Percentiles rank a stretch among this genome's conserved stretches.
Evolutionary conservation across 2,329 filamentous ascomycete species (phyloP).

Genomic region (Dothiorella sarmentorum): DNA sequence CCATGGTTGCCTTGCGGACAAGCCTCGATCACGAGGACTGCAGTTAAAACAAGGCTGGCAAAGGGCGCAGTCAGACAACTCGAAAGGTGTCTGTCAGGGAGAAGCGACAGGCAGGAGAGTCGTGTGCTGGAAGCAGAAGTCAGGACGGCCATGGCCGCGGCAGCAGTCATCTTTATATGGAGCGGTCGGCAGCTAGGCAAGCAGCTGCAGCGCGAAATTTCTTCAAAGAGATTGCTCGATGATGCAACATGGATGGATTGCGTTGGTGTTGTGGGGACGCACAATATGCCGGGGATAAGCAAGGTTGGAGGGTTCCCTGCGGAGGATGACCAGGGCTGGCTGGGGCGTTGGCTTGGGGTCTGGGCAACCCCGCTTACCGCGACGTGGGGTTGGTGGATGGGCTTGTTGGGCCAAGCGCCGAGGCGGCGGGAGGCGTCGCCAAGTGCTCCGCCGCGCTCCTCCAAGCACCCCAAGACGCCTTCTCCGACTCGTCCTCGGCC

Average conservation of each 20-base stretch:
- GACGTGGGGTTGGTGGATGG: neutral
- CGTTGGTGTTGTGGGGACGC: conserved; percentile 4
- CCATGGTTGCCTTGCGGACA: neutral
- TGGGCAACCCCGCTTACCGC: neutral
- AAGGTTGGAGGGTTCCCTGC: conserved; percentile 6
- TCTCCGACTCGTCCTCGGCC: conserved; percentile 8
- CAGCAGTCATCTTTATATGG: neutral
- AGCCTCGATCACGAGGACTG: neutral
- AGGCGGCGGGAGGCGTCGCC: conserved; percentile 6
- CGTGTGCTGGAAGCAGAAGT: neutral
- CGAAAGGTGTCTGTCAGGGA: neutral
- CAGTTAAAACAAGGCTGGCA: neutral
- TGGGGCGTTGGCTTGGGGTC: conserved; percentile 4
- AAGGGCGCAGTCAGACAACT: neutral
- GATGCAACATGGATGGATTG: conserved; percentile 8
- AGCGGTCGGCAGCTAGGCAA: neutral
- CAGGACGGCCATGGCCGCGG: neutral
- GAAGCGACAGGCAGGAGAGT: neutral
- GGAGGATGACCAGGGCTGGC: conserved; percentile 8
- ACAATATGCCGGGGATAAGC: conserved; percentile 8
- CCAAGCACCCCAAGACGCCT: conserved; percentile 1
- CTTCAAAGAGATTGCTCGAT: neutral
- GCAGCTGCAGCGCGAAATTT: conserved; percentile 12
- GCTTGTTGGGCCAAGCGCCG: neutral
- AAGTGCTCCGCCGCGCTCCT: conserved; percentile 12